Evolutionary conservation across 495 filamentous ascomycete species (phyloP).

Genomic region (Barbatosphaeria neglecta): DNA sequence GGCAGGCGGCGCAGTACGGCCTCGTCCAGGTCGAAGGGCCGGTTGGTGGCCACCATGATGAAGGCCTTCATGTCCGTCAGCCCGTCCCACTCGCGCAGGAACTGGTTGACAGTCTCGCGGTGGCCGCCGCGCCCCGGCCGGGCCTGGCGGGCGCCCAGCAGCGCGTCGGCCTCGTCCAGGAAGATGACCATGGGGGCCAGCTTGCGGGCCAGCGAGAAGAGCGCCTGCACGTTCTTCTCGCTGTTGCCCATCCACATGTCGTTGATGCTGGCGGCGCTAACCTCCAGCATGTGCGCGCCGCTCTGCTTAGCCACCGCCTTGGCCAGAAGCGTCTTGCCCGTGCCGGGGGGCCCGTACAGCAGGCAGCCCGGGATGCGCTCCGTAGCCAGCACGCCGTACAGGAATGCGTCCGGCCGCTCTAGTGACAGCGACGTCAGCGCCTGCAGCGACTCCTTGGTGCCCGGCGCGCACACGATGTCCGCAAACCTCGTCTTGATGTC

Average conservation of each 20-base stretch:
- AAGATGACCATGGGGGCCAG: conserved; percentile 90
- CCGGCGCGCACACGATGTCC: conserved; percentile 67
- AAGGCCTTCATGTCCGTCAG: conserved; percentile 79
- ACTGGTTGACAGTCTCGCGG: conserved; percentile 93
- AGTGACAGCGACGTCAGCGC: conserved; percentile 83
- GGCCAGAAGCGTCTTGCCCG: conserved; percentile 88
- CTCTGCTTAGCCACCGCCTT: conserved; percentile 94
- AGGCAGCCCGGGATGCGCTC: conserved; percentile 84
- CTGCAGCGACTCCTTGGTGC: conserved; percentile 80
- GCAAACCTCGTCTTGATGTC: conserved; percentile 77
- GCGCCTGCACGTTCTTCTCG: conserved; percentile 91
- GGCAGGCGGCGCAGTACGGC: conserved; percentile 81
- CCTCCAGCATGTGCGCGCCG: conserved; percentile 63
- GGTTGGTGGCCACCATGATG: conserved; percentile 98
- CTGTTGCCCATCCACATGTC: conserved; percentile 95
- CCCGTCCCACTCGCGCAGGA: conserved; percentile 95
- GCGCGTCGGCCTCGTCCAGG: conserved; percentile 91
- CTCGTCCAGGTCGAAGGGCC: conserved; percentile 91
- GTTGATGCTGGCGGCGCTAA: conserved; percentile 59
- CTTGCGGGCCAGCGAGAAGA: conserved; percentile 86
- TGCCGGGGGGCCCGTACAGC: conserved; percentile 90
- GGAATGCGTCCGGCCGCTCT: conserved; percentile 84
- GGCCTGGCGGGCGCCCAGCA: conserved; percentile 64
- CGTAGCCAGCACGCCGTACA: conserved; percentile 84
- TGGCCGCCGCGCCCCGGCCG: conserved; percentile 48